Conservation (phyloP, 140 eudicot genomes). For the Cichorium intybus region DNA sequence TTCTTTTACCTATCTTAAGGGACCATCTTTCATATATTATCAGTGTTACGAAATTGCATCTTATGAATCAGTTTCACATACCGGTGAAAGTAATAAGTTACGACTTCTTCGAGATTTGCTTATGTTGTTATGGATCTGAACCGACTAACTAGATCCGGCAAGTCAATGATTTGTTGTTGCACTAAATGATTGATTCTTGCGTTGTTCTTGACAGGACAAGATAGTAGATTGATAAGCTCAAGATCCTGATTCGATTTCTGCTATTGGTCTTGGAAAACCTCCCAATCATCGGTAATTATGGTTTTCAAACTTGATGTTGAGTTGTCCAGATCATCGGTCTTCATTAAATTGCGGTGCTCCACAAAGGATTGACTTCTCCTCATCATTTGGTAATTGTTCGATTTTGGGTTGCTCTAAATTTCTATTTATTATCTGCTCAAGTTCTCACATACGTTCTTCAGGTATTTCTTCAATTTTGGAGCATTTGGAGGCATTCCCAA, state of each 20-base stretch:
- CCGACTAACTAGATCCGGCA: slow-evolving; percentile 39
- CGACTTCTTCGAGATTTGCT: not conserved
- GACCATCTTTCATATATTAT: not conserved
- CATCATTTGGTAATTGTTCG: slow-evolving; percentile 2
- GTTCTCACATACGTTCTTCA: slow-evolving; percentile 42
- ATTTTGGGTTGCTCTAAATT: not conserved
- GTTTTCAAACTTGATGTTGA: no score
- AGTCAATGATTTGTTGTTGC: slow-evolving; percentile 5
- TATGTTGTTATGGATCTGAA: slow-evolving; percentile 7
- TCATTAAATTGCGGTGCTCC: slow-evolving; percentile 4
- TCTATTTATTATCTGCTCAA: slow-evolving; percentile 41
- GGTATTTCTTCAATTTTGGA: slow-evolving; percentile 46
- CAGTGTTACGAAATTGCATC: not conserved
- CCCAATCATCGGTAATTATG: slow-evolving; percentile 69
- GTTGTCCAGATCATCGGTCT: no score
- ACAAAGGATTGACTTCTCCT: slow-evolving; percentile 21
- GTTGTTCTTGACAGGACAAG: not conserved
- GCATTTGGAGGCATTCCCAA: slow-evolving; percentile 38
- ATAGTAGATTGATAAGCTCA: not conserved
- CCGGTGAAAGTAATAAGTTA: not conserved
- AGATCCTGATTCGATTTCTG: slow-evolving; percentile 9
- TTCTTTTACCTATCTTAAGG: no score
- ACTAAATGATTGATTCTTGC: no score
- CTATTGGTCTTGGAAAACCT: slow-evolving; percentile 59
- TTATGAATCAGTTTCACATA: slow-evolving; percentile 15